Percentiles rank a stretch among this genome's conserved stretches.
Evolutionary conservation across 768 basidiomycete species (phyloP).

Genomic region (Agaricus bisporus): DNA sequence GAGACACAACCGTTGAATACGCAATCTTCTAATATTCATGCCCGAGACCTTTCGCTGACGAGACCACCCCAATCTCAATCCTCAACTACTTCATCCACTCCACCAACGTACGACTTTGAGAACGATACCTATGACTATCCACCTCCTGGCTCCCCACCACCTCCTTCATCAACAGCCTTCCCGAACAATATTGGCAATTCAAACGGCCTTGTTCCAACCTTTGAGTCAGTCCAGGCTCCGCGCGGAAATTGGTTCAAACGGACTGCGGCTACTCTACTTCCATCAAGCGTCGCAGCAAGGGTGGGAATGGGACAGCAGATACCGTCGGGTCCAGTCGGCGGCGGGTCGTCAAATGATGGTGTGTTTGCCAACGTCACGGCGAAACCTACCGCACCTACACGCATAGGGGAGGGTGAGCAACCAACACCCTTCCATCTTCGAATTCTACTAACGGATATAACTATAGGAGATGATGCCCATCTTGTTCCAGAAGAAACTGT

Average conservation of each 20-base stretch:
- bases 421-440: slow-evolving; percentile 13
- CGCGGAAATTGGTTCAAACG: slow-evolving; percentile 48
- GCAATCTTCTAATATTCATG: slow-evolving; percentile 3
- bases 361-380: slow-evolving; percentile 96
- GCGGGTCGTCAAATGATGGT: slow-evolving; percentile 75
- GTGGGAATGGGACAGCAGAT: slow-evolving; percentile 35
- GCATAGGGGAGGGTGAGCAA: slow-evolving; percentile 53
- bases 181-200: slow-evolving; percentile 72
- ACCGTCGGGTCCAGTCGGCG: slow-evolving; percentile 46
- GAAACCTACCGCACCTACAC: slow-evolving; percentile 61
- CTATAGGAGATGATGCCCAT: slow-evolving; percentile 61
- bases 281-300: slow-evolving; percentile 40
- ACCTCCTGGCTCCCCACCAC: slow-evolving; percentile 79
- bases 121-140: slow-evolving; percentile 74
- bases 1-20: slow-evolving; percentile 53
- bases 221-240: slow-evolving; percentile 26
- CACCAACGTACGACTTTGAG: slow-evolving; percentile 72
- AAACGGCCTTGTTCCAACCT: slow-evolving; percentile 60
- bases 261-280: slow-evolving; percentile 50
- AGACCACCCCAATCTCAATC: slow-evolving; percentile 17
- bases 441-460: slow-evolving; percentile 1
- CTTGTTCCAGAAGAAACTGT: slow-evolving; percentile 79
- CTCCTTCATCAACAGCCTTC: slow-evolving; percentile 53
- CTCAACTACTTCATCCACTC: slow-evolving; percentile 16
- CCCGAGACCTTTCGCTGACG: slow-evolving; percentile 7